Conservation (phyloP, 306 rosid genomes). For the Acmispon strigosus region DNA sequence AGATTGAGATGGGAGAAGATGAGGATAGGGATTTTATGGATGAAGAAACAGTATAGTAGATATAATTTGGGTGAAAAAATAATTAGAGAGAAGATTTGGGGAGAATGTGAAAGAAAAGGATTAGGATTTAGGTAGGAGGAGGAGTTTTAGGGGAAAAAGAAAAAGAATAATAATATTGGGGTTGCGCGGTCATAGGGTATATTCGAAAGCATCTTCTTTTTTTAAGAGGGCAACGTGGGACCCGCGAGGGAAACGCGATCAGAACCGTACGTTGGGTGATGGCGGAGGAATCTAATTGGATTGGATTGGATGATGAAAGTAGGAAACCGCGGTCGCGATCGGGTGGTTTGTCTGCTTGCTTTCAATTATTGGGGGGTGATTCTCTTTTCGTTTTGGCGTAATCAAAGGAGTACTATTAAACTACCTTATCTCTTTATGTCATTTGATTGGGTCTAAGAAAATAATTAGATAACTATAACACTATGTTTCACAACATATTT, state of each 20-base stretch:
- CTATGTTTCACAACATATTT: too few species aligned
- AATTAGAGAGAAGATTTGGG: not conserved
- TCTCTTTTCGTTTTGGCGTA: too few species aligned
- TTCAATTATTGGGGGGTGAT: not conserved
- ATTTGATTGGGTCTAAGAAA: too few species aligned
- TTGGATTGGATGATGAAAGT: too few species aligned
- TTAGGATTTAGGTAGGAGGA: too few species aligned
- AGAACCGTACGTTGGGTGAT: not conserved
- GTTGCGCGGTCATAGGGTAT: conserved; percentile 29
- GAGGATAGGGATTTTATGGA: not conserved
- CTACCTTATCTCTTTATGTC: not conserved
- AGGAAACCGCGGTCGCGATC: not conserved
- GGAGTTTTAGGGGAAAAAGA: not conserved
- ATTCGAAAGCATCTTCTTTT: conserved; percentile 50
- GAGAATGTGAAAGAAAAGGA: too few species aligned
- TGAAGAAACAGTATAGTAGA: too few species aligned
- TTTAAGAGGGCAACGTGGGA: not conserved
- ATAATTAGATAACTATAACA: too few species aligned
- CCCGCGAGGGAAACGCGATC: conserved; percentile 8
- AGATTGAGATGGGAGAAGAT: not conserved
- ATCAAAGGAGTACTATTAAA: not conserved
- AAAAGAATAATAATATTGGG: not conserved
- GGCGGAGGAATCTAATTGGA: too few species aligned
- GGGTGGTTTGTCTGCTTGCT: not conserved
- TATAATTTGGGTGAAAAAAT: not conserved